Percentiles rank a stretch among this genome's conserved stretches.
phyloP scores from a whole-genome alignment of 2,329 filamentous ascomycete species.

The Trichoderma gracile region DNA sequence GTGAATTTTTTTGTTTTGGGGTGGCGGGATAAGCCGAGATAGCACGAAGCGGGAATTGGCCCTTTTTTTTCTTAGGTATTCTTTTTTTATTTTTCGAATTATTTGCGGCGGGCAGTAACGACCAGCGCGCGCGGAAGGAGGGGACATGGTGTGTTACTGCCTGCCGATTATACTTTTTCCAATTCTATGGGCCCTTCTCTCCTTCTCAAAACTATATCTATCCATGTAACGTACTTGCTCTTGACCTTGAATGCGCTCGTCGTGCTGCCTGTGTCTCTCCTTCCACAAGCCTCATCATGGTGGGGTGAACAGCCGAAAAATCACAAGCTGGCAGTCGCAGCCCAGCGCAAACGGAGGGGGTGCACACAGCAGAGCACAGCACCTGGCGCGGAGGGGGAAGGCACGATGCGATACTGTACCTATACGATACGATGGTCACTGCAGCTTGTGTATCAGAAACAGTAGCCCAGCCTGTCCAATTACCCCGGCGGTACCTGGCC shows the following conservation, averaged over 20 bases:
- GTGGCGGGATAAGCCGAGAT: slow-evolving; percentile 25
- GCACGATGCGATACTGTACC: slow-evolving; percentile 11
- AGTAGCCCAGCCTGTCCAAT: not conserved
- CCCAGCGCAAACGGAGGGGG: slow-evolving; percentile 15
- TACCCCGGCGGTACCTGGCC: slow-evolving; percentile 6
- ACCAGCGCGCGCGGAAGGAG: slow-evolving; percentile 15
- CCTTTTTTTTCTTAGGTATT: not conserved
- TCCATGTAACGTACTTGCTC: too few relatives aligned
- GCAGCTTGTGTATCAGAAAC: slow-evolving; percentile 25
- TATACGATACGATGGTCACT: slow-evolving; percentile 20
- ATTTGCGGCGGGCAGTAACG: slow-evolving; percentile 1
- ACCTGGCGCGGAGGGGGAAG: not conserved
- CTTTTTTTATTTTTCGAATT: not conserved
- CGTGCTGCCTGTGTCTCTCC: slow-evolving; percentile 3
- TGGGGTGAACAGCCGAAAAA: not conserved
- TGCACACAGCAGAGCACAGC: slow-evolving; percentile 14
- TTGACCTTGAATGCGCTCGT: not conserved
- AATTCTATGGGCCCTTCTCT: not conserved
- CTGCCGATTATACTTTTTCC: not conserved
- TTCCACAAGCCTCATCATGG: slow-evolving; percentile 2
- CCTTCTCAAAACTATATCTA: not conserved
- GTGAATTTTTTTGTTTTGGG: slow-evolving; percentile 27
- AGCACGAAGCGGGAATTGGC: slow-evolving; percentile 11
- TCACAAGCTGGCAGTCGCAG: slow-evolving; percentile 19
- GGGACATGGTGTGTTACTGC: slow-evolving; percentile 3